Percentiles rank a stretch among this genome's conserved stretches.
These are phyloP conservation scores for Fraxinus pennsylvanica DNA, from an alignment of 257 asterid species.

Conservation along the genomic window DNA sequence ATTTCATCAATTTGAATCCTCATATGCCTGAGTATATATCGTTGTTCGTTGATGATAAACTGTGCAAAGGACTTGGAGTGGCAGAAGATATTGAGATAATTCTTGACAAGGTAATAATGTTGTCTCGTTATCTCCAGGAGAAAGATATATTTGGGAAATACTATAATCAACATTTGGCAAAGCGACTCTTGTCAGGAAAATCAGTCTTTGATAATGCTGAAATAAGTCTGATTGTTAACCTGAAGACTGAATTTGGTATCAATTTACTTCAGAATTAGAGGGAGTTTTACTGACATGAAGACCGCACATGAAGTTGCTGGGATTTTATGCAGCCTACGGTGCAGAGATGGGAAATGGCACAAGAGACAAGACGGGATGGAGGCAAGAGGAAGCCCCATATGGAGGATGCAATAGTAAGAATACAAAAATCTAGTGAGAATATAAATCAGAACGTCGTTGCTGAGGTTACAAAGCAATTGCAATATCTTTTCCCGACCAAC, in stretches of 20 bases:
- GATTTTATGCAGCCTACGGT: too few species aligned
- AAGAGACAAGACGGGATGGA: too few species aligned
- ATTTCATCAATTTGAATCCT: conserved; percentile 76
- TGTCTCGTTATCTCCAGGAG: conserved; percentile 92
- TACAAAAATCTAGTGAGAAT: too few species aligned
- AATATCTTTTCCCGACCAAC: too few species aligned
- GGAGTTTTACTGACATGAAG: background rate
- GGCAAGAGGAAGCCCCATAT: too few species aligned
- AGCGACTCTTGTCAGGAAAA: conserved; percentile 79
- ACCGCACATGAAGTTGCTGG: too few species aligned
- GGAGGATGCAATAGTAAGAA: too few species aligned
- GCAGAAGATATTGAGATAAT: conserved; percentile 75
- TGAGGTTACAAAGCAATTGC: too few species aligned
- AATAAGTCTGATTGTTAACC: conserved; percentile 70
- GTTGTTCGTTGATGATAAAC: conserved; percentile 33
- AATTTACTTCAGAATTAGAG: background rate
- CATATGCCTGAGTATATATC: conserved; percentile 89
- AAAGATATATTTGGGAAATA: conserved; percentile 86
- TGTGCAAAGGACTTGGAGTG: conserved; percentile 69
- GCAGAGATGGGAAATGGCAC: too few species aligned
- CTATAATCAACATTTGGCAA: conserved; percentile 89
- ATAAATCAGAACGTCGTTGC: too few species aligned
- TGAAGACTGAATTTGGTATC: conserved; percentile 63
- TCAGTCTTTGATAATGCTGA: conserved; percentile 26
- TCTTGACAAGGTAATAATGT: conserved; percentile 88